These are phyloP conservation scores for Rosa hybrid DNA, from an alignment of 331 rosid genomes.

Conservation along the genomic window DNA sequence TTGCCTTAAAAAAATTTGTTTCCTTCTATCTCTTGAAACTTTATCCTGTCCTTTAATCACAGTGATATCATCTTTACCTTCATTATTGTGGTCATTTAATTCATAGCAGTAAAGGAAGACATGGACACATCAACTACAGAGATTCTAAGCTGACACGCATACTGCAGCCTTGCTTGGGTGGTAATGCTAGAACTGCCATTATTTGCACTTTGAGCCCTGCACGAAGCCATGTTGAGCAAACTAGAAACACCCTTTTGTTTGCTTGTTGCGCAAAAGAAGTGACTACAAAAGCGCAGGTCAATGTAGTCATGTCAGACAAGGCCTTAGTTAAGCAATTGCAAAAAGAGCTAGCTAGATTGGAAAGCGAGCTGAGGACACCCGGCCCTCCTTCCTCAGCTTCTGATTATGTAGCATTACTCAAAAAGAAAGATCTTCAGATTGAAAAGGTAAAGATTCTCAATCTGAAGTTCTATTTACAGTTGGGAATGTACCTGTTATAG, in stretches of 20 bases:
- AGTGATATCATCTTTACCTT: background rate
- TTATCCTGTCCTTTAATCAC: background rate
- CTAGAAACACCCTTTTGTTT: slow-evolving; percentile 96
- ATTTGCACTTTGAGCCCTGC: slow-evolving; percentile 98
- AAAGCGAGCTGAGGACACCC: slow-evolving; percentile 87
- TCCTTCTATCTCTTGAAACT: background rate
- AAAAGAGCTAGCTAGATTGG: slow-evolving; percentile 93
- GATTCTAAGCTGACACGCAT: slow-evolving; percentile 97
- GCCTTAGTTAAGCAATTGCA: slow-evolving; percentile 97
- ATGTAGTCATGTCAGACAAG: slow-evolving; percentile 98
- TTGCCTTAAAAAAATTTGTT: background rate
- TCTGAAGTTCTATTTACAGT: slow-evolving; percentile 3
- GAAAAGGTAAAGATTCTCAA: slow-evolving; percentile 67
- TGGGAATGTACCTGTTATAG: background rate
- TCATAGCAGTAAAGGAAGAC: slow-evolving; percentile 82
- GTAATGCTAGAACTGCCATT: slow-evolving; percentile 99
- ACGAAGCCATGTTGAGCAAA: slow-evolving; percentile 94
- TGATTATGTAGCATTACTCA: slow-evolving; percentile 68
- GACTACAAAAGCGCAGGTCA: slow-evolving; percentile 95
- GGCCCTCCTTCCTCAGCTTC: slow-evolving; percentile 55
- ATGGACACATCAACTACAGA: slow-evolving; percentile 93
- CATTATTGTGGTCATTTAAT: slow-evolving; percentile 21
- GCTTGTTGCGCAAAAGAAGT: slow-evolving; percentile 99
- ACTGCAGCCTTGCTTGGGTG: slow-evolving; percentile 96
- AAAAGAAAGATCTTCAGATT: slow-evolving; percentile 92